Evolutionary conservation across 2,329 filamentous ascomycete genomes (phyloP).

Genomic region (Neophaeococcomyces aloes): DNA sequence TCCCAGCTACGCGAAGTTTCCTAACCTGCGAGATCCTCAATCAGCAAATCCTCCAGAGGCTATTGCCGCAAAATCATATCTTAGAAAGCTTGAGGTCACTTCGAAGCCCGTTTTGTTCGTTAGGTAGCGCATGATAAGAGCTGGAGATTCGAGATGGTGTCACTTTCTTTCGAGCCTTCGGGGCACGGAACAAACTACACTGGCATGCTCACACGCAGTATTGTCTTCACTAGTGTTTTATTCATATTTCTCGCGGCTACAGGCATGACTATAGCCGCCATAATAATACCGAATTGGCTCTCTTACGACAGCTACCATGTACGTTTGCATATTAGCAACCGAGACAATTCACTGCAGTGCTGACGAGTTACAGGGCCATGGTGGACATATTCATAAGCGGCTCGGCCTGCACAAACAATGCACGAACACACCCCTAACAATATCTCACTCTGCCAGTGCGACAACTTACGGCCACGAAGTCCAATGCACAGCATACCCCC

Average conservation of each 20-base stretch:
- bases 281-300: constrained; percentile 39
- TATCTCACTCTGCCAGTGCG: constrained; percentile 47
- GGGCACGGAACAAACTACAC: constrained; percentile 37
- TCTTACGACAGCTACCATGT: constrained; percentile 38
- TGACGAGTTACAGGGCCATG: constrained; percentile 23
- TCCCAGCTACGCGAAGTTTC: no score
- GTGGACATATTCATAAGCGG: constrained; percentile 46
- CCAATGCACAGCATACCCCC: constrained; percentile 56
- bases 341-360: no score
- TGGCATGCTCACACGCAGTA: constrained; percentile 39
- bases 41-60: no score
- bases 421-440: constrained; percentile 21
- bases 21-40: no score
- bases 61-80: no score
- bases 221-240: constrained; percentile 37
- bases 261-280: constrained; percentile 36
- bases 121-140: no score
- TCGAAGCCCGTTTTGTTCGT: no score
- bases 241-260: constrained; percentile 36
- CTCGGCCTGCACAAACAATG: constrained; percentile 76
- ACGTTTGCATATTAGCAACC: constrained; percentile 12
- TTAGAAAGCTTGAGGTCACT: no score
- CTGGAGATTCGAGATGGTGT: neutral
- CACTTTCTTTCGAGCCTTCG: constrained; percentile 31
- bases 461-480: constrained; percentile 28